These are phyloP conservation scores for Colletotrichum sp. DNA, from an alignment of 2,329 filamentous ascomycete species.

Conservation along the genomic window DNA sequence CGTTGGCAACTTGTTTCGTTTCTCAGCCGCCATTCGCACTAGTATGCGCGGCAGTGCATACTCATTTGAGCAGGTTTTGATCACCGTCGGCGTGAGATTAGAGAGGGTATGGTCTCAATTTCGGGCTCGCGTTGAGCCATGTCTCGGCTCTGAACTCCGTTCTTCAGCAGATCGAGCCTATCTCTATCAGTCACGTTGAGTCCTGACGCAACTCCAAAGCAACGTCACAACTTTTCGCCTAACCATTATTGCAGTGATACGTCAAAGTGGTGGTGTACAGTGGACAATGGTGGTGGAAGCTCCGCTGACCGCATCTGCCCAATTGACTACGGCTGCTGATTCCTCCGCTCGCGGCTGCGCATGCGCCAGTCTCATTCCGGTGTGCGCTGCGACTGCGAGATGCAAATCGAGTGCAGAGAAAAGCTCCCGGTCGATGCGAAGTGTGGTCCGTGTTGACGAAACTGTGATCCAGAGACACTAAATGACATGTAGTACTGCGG, in stretches of 20 bases:
- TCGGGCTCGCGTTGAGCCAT: background rate
- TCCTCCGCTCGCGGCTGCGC: background rate
- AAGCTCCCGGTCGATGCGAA: background rate
- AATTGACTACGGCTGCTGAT: background rate
- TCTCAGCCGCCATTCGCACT: slow-evolving; percentile 5
- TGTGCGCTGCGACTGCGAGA: background rate
- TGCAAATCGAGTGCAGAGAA: background rate
- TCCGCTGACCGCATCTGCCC: background rate
- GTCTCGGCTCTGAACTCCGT: slow-evolving; percentile 10
- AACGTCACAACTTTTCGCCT: background rate
- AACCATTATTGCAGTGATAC: background rate
- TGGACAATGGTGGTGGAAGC: background rate
- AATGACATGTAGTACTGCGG: background rate
- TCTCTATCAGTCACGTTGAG: background rate
- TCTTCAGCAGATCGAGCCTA: slow-evolving; percentile 9
- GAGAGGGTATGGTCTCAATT: background rate
- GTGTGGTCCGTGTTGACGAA: background rate
- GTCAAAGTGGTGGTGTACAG: background rate
- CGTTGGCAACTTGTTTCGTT: background rate
- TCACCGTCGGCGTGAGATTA: slow-evolving; percentile 10
- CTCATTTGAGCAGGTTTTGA: background rate
- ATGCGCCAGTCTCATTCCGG: slow-evolving; percentile 2
- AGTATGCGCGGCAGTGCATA: slow-evolving; percentile 21
- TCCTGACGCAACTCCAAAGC: background rate
- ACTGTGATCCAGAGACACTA: background rate